Evolutionary conservation across 306 rosid species (phyloP).

Genomic region (Inga oerstediana): DNA sequence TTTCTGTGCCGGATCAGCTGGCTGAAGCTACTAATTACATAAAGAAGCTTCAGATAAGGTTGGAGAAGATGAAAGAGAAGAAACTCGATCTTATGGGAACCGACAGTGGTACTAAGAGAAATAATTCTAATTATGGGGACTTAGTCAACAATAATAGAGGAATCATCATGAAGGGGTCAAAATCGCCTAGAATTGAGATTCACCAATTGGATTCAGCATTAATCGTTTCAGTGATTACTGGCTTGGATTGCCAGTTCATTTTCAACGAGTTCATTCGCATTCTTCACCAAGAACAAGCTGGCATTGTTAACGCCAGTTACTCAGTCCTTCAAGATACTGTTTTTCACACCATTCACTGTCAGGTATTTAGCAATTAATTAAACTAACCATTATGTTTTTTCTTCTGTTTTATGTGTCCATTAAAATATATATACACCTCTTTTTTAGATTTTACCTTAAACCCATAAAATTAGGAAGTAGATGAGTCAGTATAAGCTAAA

Average conservation of each 20-base stretch:
- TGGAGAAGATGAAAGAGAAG: no score
- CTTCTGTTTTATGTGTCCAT: background rate
- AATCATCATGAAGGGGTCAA: background rate
- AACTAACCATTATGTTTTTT: background rate
- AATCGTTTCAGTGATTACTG: constrained; percentile 50
- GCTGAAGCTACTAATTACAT: constrained; percentile 57
- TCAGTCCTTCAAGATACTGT: constrained; percentile 42
- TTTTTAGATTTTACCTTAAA: background rate
- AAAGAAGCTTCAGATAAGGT: constrained; percentile 49
- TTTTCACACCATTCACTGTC: constrained; percentile 53
- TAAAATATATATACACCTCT: background rate
- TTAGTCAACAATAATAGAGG: no score
- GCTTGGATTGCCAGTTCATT: constrained; percentile 52
- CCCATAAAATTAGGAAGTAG: background rate
- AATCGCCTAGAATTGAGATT: constrained; percentile 50
- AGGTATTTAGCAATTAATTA: constrained; percentile 21
- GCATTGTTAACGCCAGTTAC: constrained; percentile 55
- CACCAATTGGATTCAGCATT: constrained; percentile 46
- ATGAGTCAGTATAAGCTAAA: background rate
- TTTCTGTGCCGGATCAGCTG: constrained; percentile 55
- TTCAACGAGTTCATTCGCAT: constrained; percentile 48
- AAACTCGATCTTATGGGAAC: no score
- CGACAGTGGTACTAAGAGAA: no score
- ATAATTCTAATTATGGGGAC: no score
- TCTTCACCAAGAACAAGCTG: constrained; percentile 61